phyloP scores from a whole-genome alignment of 2,329 filamentous ascomycete species.

The Xylariaceae sp. region DNA sequence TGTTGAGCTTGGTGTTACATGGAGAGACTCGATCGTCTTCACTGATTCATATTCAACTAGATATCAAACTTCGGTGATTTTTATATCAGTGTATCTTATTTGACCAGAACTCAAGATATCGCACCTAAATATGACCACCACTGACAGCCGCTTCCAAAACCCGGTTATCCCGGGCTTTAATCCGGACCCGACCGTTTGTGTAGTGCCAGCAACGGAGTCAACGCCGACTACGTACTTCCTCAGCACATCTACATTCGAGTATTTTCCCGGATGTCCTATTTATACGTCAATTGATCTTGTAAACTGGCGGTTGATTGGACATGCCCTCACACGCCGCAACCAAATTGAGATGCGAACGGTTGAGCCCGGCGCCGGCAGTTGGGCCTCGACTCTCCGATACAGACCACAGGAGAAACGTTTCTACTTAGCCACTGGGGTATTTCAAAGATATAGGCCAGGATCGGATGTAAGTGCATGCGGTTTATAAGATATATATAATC shows the following conservation, averaged over 20 bases:
- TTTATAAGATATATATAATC: not conserved
- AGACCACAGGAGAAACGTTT: constrained; percentile 47
- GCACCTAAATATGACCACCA: not conserved
- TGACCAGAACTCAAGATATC: not conserved
- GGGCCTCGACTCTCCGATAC: constrained; percentile 56
- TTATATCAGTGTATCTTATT: not conserved
- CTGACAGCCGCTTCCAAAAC: constrained; percentile 47
- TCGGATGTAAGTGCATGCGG: constrained; percentile 32
- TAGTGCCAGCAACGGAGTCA: constrained; percentile 40
- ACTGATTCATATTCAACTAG: not conserved
- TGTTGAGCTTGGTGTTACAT: not conserved
- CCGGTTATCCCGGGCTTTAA: constrained; percentile 67
- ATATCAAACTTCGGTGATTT: not conserved
- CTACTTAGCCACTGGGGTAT: constrained; percentile 55
- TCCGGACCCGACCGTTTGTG: constrained; percentile 62
- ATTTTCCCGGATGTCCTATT: constrained; percentile 66
- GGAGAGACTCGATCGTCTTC: not conserved
- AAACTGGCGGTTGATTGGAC: constrained; percentile 59
- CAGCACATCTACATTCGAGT: constrained; percentile 68
- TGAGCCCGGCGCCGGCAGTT: constrained; percentile 58
- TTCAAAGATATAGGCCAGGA: constrained; percentile 51
- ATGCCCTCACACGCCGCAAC: constrained; percentile 57
- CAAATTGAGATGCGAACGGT: constrained; percentile 60
- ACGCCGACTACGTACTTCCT: constrained; percentile 57
- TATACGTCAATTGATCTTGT: constrained; percentile 62